Evolutionary conservation across 306 rosid genomes (phyloP), one percentile per base, ranked within the genome.

Genomic region (Acacia crassicarpa): DNA sequence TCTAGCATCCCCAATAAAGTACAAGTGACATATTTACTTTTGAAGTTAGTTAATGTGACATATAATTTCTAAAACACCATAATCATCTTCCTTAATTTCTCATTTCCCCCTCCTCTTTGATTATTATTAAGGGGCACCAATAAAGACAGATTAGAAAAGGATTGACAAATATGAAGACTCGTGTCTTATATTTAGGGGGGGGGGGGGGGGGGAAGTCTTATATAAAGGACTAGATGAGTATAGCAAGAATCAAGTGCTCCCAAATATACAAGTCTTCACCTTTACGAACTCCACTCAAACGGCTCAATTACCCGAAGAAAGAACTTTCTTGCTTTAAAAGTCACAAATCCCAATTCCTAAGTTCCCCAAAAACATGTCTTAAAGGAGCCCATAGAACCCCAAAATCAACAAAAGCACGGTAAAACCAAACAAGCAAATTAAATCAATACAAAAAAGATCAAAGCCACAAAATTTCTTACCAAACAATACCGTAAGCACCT

Each of bases 401-500:
- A 79, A 58, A 73, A 75, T 74, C 40, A 81, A 78, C 43, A 78
- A 23, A 30, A 66, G 4, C 30, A 72, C 16, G 25, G 19, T 20
- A 41, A 22, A 69, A 59, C 59, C 35, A 23, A 25, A 1, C 35
- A 45, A 82, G 70, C n/a, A 80, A 43, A 76, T 5, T 51, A 77
- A 73, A 27, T 63, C 49, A 81, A 20, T 40, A 72, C 76, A 40
- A 33, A 40, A 35, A 32, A 78, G 19, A 23, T 30, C 40, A 58
- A 73, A 66, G 67, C 69, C 77, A 75, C 22, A 68, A 59, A 67
- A 49, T 16, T 67, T 27, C 92, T 88, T 84, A 95, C 98, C 98
- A 95, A 77, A 95, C 98, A 82, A 95, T 90, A 69, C 98, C 98
- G 78, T 82, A 85, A 83, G 98, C 98, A 20, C 98, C 98, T 88